Percentiles rank a stretch among this genome's conserved stretches.
phyloP scores from a whole-genome alignment of 2,329 filamentous ascomycete species.

The Cladorrhinum sp. region DNA sequence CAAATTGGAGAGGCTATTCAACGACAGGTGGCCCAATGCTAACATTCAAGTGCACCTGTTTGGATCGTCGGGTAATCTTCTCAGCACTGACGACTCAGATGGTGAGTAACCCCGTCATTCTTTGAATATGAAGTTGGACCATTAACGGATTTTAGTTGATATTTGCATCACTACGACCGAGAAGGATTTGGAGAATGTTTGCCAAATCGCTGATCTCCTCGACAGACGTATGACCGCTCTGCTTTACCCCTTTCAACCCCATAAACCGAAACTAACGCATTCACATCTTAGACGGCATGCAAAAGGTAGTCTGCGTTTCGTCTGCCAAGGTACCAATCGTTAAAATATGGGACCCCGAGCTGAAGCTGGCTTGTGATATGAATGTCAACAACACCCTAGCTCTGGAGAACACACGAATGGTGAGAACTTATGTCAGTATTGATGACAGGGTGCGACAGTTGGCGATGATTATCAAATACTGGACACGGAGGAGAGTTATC shows the following conservation, averaged over 20 bases:
- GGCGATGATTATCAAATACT: conserved; percentile 97
- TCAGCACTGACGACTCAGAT: conserved; percentile 95
- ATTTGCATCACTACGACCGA: conserved; percentile 94
- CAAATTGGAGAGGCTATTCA: conserved; percentile 85
- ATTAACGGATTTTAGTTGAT: conserved; percentile 65
- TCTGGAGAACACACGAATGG: conserved; percentile 95
- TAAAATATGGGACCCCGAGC: conserved; percentile 95
- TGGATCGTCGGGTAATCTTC: conserved; percentile 93
- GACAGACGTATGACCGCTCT: conserved; percentile 67
- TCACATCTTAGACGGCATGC: conserved; percentile 76
- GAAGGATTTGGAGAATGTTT: conserved; percentile 85
- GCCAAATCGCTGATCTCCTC: conserved; percentile 82
- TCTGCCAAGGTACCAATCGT: conserved; percentile 97
- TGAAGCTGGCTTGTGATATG: conserved; percentile 89
- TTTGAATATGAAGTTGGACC: neutral
- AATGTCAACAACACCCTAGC: conserved; percentile 98
- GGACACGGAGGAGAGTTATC: conserved; percentile 87
- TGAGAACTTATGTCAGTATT: conserved; percentile 91
- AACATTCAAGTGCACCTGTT: conserved; percentile 91
- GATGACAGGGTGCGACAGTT: conserved; percentile 87
- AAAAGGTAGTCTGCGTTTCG: conserved; percentile 91
- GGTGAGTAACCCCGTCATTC: conserved; percentile 66
- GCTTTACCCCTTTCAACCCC: neutral
- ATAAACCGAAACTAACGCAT: conserved; percentile 10
- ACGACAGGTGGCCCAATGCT: conserved; percentile 86